phyloP scores from a whole-genome alignment of 345 rosid species.

The Linum tenue region DNA sequence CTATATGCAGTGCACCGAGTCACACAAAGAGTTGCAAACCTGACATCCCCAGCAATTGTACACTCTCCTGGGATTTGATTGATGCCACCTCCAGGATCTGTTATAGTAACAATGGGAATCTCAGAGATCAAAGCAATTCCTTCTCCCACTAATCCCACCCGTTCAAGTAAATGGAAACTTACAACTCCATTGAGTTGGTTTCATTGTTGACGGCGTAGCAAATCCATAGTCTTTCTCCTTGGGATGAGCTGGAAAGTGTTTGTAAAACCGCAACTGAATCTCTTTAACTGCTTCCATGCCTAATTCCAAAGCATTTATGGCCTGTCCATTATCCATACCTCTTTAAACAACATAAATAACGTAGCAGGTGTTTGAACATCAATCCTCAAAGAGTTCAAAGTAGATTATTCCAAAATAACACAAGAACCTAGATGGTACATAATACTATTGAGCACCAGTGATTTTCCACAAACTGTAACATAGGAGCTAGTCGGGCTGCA shows the following conservation, averaged over 20 bases:
- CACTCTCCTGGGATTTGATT: constrained; percentile 96
- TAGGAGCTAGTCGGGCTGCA: too few species aligned
- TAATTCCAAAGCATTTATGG: constrained; percentile 84
- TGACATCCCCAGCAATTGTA: constrained; percentile 81
- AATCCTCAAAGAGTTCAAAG: not conserved
- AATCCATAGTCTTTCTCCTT: constrained; percentile 73
- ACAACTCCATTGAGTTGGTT: constrained; percentile 98
- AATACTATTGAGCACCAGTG: too few species aligned
- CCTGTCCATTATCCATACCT: constrained; percentile 35
- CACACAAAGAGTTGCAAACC: constrained; percentile 33
- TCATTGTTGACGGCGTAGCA: constrained; percentile 97
- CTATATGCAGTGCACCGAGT: not conserved
- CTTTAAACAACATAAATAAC: constrained; percentile 2
- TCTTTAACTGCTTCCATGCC: constrained; percentile 84
- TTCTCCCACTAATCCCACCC: constrained; percentile 7
- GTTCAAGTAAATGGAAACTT: constrained; percentile 20
- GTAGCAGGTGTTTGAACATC: not conserved
- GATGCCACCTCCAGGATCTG: constrained; percentile 97
- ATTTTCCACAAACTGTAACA: too few species aligned
- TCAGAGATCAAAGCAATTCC: constrained; percentile 15
- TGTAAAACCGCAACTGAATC: constrained; percentile 70
- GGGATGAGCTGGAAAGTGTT: constrained; percentile 79
- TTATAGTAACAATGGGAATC: constrained; percentile 5
- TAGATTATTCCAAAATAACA: too few species aligned
- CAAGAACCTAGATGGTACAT: too few species aligned